Base-by-base conservation (phyloP, 495 filamentous ascomycete genomes). In the Xylaria sp. region DNA sequence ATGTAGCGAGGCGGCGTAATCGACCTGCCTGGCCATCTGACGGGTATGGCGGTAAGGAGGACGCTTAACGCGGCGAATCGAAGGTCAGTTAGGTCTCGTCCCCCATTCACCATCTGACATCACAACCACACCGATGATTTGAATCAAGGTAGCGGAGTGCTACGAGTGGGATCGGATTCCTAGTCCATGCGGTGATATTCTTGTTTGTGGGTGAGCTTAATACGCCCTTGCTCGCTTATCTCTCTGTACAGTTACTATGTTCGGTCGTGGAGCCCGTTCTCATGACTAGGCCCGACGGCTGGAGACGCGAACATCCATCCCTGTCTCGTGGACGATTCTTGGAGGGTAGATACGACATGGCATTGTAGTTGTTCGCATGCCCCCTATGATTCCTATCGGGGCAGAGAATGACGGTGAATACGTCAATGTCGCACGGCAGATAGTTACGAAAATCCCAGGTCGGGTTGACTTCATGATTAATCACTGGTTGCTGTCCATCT, bases 1-100 rank as follows among this genome's bases (percentile, higher is more conserved):
- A 61, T 61, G 58, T 61, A 61, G 35, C n/a, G 33, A 41, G 12
- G 35, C 35, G 58, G 58, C 58, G 58, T 12, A 43, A 62, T 43
- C 37, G 59, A 26, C 37, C 11, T 43, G 14, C 8, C 37, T 43
- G 21, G 17, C n/a, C 21, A 43, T 41, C 58, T 43, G 21, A 41
- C 59, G n/a, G 29, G 24, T 19, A 62, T 41, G 21, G 37, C 21
- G 21, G 59, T 43, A 33, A 43, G 21, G n/a, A 62, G 21, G 59
- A 43, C 37, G 59, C 35, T 14, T 41, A 37, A 43, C 37, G 59
- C 33, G 35, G 35, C 9, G 24, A 41, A 24, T n/a, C 21, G 59
- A 62, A 21, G n/a, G 19, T n/a, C n/a, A n/a, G n/a, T n/a, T 8
- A 29, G 19, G 19, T 37, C 57, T 37, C 53, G 29, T 33, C 53